A percentile compares a stretch with the other conserved stretches of the same genome.
These are phyloP conservation scores for Salix arbutifolia DNA, from an alignment of 345 rosid genomes.

Conservation along the genomic window DNA sequence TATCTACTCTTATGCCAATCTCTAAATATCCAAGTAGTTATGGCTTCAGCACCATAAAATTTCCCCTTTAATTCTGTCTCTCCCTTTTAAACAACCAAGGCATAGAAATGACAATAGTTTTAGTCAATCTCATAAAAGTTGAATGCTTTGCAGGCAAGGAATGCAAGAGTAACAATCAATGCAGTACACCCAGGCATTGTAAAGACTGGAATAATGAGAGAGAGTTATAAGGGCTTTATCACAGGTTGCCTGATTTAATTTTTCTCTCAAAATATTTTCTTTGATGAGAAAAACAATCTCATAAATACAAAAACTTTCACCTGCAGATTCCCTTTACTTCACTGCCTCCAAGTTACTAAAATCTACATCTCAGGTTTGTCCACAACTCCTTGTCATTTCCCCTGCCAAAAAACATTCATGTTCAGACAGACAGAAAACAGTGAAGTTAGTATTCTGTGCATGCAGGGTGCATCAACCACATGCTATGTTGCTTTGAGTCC, in stretches of 20 bases:
- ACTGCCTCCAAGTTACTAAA: constrained; percentile 86
- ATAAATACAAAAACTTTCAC: background rate
- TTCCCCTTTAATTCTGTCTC: too few relatives aligned
- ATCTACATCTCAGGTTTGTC: constrained; percentile 64
- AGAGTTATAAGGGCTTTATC: constrained; percentile 59
- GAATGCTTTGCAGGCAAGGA: constrained; percentile 51
- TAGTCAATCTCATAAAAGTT: background rate
- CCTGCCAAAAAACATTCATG: background rate
- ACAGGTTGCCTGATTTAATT: constrained; percentile 44
- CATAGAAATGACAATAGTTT: background rate
- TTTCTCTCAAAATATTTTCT: background rate
- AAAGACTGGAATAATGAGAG: constrained; percentile 89
- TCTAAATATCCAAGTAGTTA: background rate
- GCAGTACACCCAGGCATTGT: constrained; percentile 94
- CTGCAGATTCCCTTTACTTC: constrained; percentile 85
- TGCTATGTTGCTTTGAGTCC: constrained; percentile 86
- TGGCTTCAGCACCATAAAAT: too few relatives aligned
- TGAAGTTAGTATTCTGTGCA: background rate
- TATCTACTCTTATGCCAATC: background rate
- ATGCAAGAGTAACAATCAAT: constrained; percentile 77
- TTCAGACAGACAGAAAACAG: background rate
- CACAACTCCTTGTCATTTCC: background rate
- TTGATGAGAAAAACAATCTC: background rate
- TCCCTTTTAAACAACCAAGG: too few relatives aligned
- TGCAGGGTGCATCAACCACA: constrained; percentile 92